Base-by-base conservation (phyloP, 495 filamentous ascomycete genomes). In the Letharia columbiana region DNA sequence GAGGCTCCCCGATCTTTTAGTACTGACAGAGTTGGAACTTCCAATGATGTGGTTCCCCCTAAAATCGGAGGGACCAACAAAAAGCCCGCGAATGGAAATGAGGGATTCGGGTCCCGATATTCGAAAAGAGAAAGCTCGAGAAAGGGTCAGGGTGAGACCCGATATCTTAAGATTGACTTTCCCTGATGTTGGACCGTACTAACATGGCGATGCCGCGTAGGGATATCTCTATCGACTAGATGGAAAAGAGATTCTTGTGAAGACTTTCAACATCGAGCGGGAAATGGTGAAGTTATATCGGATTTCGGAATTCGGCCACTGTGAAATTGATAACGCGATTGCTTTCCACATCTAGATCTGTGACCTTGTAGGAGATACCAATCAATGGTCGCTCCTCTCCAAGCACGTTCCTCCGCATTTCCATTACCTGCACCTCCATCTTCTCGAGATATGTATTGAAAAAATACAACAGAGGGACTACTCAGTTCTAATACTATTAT, bases 261-360 rank as follows among this genome's bases (percentile, higher is more conserved):
- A 41, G 49, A 31, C 47, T 40, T 56, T 65, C 63, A 56, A 65
- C 20, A 60, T 60, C 45, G 64, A 66, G 33, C 37, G 64, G 39
- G 42, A 58, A 58, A 33, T 58, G 54, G 35, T 39, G 31, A 58
- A 58, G 54, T 39, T 58, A 17, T 58, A 58, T 39, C 54, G 54
- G 54, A 3, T 58, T 58, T 58, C 54, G 31, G 35, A 39, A 39
- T 33, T 35, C 54, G 54, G 54, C 18, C 54, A 33, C 28, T 39
- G 35, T 58, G 54, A 58, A 39, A 58, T 58, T 20, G 54, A 58
- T 33, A 58, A 58, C 54, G 54, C 54, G 12, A 58, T 58, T 58
- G 54, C 54, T 58, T 58, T 58, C 54, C 54, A 58, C 35, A 23
- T 58, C 6, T 58, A 58, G 54, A 23, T 58, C 54, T 17, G 28